Conservation (phyloP, 352 stramenopile species). For the Globisporangium polare region DNA sequence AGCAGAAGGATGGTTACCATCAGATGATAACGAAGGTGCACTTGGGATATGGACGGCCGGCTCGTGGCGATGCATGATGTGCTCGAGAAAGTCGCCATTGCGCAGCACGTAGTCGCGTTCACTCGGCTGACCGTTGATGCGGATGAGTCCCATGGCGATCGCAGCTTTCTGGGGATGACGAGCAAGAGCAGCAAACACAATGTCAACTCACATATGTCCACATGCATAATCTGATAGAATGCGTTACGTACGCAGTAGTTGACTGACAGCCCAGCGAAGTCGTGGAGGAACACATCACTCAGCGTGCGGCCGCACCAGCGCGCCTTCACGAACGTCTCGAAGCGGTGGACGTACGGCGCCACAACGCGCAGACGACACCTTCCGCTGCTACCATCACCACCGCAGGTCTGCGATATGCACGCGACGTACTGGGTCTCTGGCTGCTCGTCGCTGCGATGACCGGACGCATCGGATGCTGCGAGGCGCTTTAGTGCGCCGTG, state of each 20-base stretch:
- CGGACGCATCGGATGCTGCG: background rate
- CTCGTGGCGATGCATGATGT: constrained; percentile 93
- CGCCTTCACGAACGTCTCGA: constrained; percentile 87
- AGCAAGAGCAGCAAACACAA: background rate
- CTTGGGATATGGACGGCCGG: constrained; percentile 62
- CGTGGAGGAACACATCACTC: constrained; percentile 74
- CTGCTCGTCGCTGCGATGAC: constrained; percentile 6
- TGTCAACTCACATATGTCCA: background rate
- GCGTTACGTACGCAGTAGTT: constrained; percentile 35
- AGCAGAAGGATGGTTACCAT: background rate
- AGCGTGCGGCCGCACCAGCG: constrained; percentile 85
- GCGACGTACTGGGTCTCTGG: constrained; percentile 21
- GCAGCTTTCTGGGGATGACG: constrained; percentile 41
- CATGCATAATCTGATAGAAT: background rate
- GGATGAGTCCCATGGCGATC: constrained; percentile 82
- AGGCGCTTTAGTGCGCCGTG: constrained; percentile 6
- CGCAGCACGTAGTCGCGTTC: constrained; percentile 61
- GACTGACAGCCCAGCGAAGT: constrained; percentile 47
- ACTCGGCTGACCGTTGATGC: constrained; percentile 70
- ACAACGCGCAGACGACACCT: constrained; percentile 39
- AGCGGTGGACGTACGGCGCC: constrained; percentile 90
- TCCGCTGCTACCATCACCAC: background rate
- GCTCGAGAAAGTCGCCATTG: constrained; percentile 83
- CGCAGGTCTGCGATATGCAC: constrained; percentile 29
- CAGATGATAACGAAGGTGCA: background rate